A percentile compares a stretch with the other conserved stretches of the same genome.
Evolutionary conservation across 1,284 basidiomycete species (phyloP).

Genomic region (Hymenochaete sp.): DNA sequence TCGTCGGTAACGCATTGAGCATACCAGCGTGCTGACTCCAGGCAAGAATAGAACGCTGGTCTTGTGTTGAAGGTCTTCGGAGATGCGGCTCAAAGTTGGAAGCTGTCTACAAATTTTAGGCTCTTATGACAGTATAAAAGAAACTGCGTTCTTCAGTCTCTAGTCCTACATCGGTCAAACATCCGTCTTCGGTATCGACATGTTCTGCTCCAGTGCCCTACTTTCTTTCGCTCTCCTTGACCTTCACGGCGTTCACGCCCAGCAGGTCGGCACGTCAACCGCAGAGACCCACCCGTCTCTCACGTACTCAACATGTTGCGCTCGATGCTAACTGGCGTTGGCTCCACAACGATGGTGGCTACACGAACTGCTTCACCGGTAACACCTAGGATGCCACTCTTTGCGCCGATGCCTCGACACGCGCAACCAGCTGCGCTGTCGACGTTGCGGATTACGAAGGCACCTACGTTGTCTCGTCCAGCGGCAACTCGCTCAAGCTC

Average conservation of each 20-base stretch:
- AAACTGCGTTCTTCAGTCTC: too few relatives aligned
- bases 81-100: too few relatives aligned
- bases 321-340: constrained; percentile 27
- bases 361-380: constrained; percentile 24
- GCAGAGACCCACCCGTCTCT: constrained; percentile 35
- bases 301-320: constrained; percentile 27
- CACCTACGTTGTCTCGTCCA: constrained; percentile 36
- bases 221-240: constrained; percentile 27
- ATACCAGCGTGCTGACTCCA: too few relatives aligned
- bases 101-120: too few relatives aligned
- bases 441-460: constrained; percentile 49
- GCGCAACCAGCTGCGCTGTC: constrained; percentile 41
- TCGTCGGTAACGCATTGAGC: too few relatives aligned
- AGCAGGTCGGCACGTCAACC: constrained; percentile 32
- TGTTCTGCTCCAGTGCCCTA: constrained; percentile 29
- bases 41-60: too few relatives aligned
- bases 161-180: too few relatives aligned
- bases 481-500: constrained; percentile 40
- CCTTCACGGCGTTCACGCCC: constrained; percentile 26
- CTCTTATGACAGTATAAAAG: too few relatives aligned
- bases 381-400: constrained; percentile 29
- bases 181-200: too few relatives aligned
- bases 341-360: constrained; percentile 22
- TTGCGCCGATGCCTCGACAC: constrained; percentile 30
- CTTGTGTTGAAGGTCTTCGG: too few relatives aligned